Conservation (phyloP, 345 rosid species). For the Eucalyptus polybractea region DNA sequence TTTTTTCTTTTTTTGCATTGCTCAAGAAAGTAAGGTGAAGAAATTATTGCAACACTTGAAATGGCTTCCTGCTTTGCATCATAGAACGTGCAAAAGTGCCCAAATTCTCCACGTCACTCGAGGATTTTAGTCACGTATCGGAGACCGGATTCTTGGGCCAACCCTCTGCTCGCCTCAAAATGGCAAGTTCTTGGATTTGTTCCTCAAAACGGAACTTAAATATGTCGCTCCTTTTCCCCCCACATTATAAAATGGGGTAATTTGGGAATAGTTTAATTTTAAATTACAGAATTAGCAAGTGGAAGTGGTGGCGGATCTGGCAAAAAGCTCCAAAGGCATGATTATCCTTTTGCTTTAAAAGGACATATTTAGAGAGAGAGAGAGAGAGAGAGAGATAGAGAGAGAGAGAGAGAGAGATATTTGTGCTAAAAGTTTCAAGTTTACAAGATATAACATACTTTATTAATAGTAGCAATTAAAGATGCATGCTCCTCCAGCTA, state of each 20-base stretch:
- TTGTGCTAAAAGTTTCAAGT: neutral
- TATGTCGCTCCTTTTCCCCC: neutral
- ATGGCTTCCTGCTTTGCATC: neutral
- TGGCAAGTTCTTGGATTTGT: constrained; percentile 1
- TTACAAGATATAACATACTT: neutral
- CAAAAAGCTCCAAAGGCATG: neutral
- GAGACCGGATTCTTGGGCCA: neutral
- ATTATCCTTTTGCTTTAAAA: neutral
- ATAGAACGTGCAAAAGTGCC: neutral
- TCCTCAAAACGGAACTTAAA: constrained; percentile 7
- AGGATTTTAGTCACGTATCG: neutral
- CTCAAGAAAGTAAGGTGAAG: neutral
- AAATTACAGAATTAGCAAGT: constrained; percentile 11
- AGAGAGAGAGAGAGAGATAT: neutral
- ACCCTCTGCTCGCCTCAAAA: neutral
- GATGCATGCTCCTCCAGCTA: neutral
- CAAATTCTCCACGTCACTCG: neutral
- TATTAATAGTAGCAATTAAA: neutral
- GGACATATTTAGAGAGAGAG: neutral
- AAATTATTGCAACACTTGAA: neutral
- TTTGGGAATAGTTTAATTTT: neutral
- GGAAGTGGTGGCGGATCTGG: neutral
- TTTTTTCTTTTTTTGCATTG: neutral
- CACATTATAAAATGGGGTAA: neutral
- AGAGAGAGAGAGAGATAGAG: neutral